A percentile compares a stretch with the other conserved stretches of the same genome.
Evolutionary conservation across 2,329 filamentous ascomycete species (phyloP).

Genomic region (Bisporella sp.): DNA sequence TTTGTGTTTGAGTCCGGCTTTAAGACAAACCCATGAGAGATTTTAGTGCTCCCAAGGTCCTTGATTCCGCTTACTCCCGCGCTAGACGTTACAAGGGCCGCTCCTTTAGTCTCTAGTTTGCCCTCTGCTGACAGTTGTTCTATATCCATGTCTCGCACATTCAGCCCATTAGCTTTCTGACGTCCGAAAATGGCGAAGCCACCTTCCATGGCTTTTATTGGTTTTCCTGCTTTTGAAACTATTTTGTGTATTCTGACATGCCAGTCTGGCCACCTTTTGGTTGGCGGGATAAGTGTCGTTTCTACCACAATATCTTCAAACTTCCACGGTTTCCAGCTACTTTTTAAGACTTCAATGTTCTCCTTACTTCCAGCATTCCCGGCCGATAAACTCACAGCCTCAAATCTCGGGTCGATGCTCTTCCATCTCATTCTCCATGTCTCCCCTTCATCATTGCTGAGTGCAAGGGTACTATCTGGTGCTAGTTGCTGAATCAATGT

Average conservation of each 20-base stretch:
- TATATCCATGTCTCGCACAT: not conserved
- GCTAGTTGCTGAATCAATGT: slow-evolving; percentile 25
- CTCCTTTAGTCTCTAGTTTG: not conserved
- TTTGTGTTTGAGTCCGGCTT: slow-evolving; percentile 29
- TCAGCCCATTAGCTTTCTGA: not conserved
- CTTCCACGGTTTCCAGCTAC: slow-evolving; percentile 17
- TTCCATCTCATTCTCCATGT: slow-evolving; percentile 21
- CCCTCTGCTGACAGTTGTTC: not conserved
- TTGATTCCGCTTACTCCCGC: not conserved
- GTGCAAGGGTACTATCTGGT: slow-evolving; percentile 20
- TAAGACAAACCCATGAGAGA: slow-evolving; percentile 4
- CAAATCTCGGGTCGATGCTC: slow-evolving; percentile 9
- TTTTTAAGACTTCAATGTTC: slow-evolving; percentile 3
- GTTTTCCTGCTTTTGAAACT: slow-evolving; percentile 3
- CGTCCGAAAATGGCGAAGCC: slow-evolving; percentile 20
- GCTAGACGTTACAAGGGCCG: not conserved
- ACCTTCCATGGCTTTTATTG: slow-evolving; percentile 15
- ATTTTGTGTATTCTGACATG: slow-evolving; percentile 32
- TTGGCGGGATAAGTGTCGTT: slow-evolving; percentile 31
- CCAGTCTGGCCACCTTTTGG: slow-evolving; percentile 29
- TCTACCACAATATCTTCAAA: slow-evolving; percentile 23
- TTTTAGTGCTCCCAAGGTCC: not conserved
- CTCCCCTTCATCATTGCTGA: slow-evolving; percentile 16
- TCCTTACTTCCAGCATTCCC: not conserved
- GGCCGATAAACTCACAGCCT: not conserved